These are phyloP conservation scores for Arachis stenosperma DNA, from an alignment of 306 rosid species.

Conservation along the genomic window DNA sequence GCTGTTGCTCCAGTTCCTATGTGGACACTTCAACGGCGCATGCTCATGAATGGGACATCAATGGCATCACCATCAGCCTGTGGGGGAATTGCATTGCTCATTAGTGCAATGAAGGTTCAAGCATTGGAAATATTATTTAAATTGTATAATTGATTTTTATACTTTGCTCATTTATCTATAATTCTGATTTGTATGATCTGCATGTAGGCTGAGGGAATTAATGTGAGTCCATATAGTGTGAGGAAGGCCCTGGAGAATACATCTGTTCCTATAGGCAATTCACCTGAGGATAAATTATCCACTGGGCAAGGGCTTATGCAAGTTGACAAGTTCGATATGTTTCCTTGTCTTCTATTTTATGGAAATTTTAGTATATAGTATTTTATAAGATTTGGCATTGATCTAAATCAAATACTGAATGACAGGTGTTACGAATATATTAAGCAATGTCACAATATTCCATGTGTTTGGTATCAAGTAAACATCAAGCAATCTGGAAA, in stretches of 20 bases:
- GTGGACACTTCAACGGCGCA: constrained; percentile 96
- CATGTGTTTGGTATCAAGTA: constrained; percentile 76
- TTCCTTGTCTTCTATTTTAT: constrained; percentile 39
- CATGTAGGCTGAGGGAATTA: constrained; percentile 81
- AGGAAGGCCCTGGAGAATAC: constrained; percentile 97
- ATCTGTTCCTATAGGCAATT: constrained; percentile 68
- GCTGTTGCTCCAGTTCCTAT: constrained; percentile 99
- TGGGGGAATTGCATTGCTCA: constrained; percentile 92
- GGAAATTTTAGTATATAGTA: constrained; percentile 31
- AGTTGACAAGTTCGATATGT: constrained; percentile 81
- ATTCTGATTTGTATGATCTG: constrained; percentile 38
- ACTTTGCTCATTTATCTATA: constrained; percentile 25
- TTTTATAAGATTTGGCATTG: constrained; percentile 31
- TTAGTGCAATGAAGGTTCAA: constrained; percentile 92
- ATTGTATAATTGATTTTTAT: constrained; percentile 32
- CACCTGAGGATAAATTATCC: constrained; percentile 80
- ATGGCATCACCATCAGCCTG: constrained; percentile 99
- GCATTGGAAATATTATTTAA: constrained; percentile 39
- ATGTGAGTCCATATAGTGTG: constrained; percentile 88
- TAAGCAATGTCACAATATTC: constrained; percentile 61
- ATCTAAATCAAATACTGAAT: constrained; percentile 35
- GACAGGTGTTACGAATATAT: constrained; percentile 88
- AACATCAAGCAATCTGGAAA: constrained; percentile 78
- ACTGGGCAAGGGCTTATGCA: constrained; percentile 98
- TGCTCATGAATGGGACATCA: constrained; percentile 99